Percentiles rank a stretch among this genome's conserved stretches.
phyloP scores from a whole-genome alignment of 371 early-diverging fungal species.

The Capillidium heterosporum region DNA sequence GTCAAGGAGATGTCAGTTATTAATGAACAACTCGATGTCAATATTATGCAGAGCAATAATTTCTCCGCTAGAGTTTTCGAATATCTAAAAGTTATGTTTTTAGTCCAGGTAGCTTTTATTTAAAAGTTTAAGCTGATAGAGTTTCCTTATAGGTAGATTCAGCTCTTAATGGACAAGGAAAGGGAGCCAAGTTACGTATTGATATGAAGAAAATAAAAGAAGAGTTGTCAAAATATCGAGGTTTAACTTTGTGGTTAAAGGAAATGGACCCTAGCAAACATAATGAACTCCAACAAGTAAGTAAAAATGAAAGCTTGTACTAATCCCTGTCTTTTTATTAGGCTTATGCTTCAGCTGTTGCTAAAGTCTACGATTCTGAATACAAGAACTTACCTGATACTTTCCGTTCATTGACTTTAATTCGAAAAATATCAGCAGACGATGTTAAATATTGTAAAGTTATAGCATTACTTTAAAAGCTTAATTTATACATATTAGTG shows the following conservation, averaged over 20 bases:
- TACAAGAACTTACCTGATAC: conserved; percentile 1
- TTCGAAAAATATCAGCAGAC: background rate
- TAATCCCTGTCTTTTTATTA: background rate
- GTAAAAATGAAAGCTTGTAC: background rate
- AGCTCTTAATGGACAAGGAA: conserved; percentile 26
- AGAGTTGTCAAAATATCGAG: conserved; percentile 59
- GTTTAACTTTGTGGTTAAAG: conserved; percentile 75
- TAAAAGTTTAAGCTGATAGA: background rate
- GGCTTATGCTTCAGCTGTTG: background rate
- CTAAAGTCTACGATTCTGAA: conserved; percentile 1
- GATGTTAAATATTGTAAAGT: background rate
- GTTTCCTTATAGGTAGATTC: conserved; percentile 22
- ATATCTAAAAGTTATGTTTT: conserved; percentile 45
- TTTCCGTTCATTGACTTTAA: background rate
- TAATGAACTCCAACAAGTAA: conserved; percentile 65
- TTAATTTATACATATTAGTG: background rate
- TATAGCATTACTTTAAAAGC: background rate
- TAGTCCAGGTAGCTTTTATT: conserved; percentile 22
- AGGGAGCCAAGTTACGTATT: conserved; percentile 20
- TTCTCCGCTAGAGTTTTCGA: conserved; percentile 35
- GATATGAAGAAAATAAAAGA: conserved; percentile 55
- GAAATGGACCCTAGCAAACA: conserved; percentile 76
- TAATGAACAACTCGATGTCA: conserved; percentile 57
- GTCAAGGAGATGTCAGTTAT: conserved; percentile 40
- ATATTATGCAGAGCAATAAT: conserved; percentile 50